Evolutionary conservation across 1,284 basidiomycete species (phyloP), one percentile per base, ranked within the genome.

Genomic region (Cronartium ribicola): DNA sequence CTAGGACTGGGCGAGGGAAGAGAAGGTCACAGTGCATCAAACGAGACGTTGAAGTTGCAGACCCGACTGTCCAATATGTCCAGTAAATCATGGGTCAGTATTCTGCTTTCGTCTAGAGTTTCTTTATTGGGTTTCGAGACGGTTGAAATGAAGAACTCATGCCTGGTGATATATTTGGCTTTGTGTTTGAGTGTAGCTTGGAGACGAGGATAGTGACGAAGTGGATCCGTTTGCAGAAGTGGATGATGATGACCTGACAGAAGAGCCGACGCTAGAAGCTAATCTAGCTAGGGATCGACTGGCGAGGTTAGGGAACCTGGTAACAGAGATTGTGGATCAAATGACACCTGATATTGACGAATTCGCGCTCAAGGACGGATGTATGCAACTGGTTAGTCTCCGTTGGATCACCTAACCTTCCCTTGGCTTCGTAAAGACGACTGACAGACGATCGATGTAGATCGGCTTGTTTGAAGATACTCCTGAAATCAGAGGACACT

Each of bases 151-250:
- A 29, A 29, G 29, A 29, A 29, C 29, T 29, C 29, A 29, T 29
- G 29, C 29, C 29, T 29, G 29, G 29, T 29, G 29, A 29, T 29
- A 29, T 29, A 29, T 29, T 29, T 29, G 29, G 29, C 29, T 29
- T 29, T 29, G 29, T 29, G 29, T 29, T 29, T 29, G 29, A 14
- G 0, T 11, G 14, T 75, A 90, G 90, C 83, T 88, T 11, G 90
- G 89, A 6, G 90, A 92, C 66, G 89, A 89, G 39, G 87, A 90
- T 41, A 87, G 87, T 4, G 92, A 94, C 75, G 92, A 92, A 63
- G 91, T 91, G 74, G 94, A 96, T 84, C 93, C 94, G 0, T 97
- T 97, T 79, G 92, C 94, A 0, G 92, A 94, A 84, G 90, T 90
- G 5, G 77, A 78, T 2, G 66, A 73, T 46, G 76, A 78, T 10